Evolutionary conservation across 768 basidiomycete species (phyloP).

Genomic region (Paxillus ammoniavirescens): DNA sequence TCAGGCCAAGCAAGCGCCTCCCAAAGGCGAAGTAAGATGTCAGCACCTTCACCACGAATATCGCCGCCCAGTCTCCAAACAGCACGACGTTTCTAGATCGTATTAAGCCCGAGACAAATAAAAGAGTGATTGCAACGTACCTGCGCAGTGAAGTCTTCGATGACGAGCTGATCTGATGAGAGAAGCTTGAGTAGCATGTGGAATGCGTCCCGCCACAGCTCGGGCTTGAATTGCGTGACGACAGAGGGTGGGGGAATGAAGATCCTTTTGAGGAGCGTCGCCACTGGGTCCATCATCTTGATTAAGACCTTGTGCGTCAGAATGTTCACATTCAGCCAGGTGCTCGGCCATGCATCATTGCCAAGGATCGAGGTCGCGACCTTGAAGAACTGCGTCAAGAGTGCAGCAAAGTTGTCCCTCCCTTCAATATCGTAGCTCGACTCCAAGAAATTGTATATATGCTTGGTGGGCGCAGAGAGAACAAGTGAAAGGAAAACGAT

Average conservation of each 20-base stretch:
- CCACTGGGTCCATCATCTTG: conserved; percentile 83
- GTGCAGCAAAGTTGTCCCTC: conserved; percentile 65
- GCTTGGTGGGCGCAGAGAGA: conserved; percentile 73
- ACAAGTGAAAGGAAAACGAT: conserved; percentile 82
- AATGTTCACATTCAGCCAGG: conserved; percentile 91
- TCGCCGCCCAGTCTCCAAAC: conserved; percentile 97
- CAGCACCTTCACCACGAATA: conserved; percentile 87
- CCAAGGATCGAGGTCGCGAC: conserved; percentile 78
- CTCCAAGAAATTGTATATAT: conserved; percentile 77
- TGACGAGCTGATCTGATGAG: conserved; percentile 87
- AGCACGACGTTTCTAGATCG: conserved; percentile 79
- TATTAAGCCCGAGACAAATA: conserved; percentile 5
- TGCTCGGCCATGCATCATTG: conserved; percentile 84
- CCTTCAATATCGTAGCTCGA: conserved; percentile 88
- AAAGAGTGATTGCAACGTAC: conserved; percentile 35
- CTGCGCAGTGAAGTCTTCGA: conserved; percentile 95
- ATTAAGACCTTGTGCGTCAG: conserved; percentile 85
- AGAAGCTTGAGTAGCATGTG: conserved; percentile 80
- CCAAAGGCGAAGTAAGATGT: conserved; percentile 80
- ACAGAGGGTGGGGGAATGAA: conserved; percentile 74
- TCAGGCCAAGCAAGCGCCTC: conserved; percentile 80
- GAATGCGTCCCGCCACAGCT: conserved; percentile 81
- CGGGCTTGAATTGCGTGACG: conserved; percentile 66
- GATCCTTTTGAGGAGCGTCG: conserved; percentile 71
- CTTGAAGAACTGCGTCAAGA: conserved; percentile 78